Percentiles rank a stretch among this genome's conserved stretches.
Evolutionary conservation across 192 early-diverging fungal genomes (phyloP).

Genomic region (Podila minutissima): DNA sequence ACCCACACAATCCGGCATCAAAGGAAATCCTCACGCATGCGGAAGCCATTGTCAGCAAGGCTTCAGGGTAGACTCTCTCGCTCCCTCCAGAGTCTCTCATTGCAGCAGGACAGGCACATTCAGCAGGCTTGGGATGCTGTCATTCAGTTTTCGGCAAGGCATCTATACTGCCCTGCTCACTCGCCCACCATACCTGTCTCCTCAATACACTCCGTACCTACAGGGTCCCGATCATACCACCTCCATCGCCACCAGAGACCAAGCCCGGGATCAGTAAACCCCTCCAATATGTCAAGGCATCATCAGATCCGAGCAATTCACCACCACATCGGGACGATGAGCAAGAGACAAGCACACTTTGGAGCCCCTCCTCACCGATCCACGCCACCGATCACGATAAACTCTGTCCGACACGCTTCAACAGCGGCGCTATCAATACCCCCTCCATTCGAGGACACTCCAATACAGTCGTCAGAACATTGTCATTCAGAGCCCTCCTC

Average conservation of each 20-base stretch:
- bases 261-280: too few relatives aligned
- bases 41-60: not conserved
- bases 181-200: not conserved
- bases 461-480: too few relatives aligned
- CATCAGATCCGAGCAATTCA: too few relatives aligned
- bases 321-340: too few relatives aligned
- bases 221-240: not conserved
- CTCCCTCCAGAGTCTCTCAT: not conserved
- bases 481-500: too few relatives aligned
- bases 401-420: not conserved
- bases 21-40: slow-evolving; percentile 4
- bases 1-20: not conserved
- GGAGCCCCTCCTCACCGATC: too few relatives aligned
- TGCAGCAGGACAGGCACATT: not conserved
- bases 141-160: slow-evolving; percentile 43
- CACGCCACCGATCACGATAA: too few relatives aligned
- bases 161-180: slow-evolving; percentile 44
- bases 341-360: too few relatives aligned
- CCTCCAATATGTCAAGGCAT: too few relatives aligned
- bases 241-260: not conserved
- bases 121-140: slow-evolving; percentile 28
- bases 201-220: not conserved
- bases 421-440: not conserved
- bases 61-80: not conserved
- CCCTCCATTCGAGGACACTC: too few relatives aligned